A percentile compares a stretch with the other conserved stretches of the same genome.
These are phyloP conservation scores for Colletotrichum lindemuthianum DNA, from an alignment of 2,329 filamentous ascomycete genomes.

Conservation along the genomic window DNA sequence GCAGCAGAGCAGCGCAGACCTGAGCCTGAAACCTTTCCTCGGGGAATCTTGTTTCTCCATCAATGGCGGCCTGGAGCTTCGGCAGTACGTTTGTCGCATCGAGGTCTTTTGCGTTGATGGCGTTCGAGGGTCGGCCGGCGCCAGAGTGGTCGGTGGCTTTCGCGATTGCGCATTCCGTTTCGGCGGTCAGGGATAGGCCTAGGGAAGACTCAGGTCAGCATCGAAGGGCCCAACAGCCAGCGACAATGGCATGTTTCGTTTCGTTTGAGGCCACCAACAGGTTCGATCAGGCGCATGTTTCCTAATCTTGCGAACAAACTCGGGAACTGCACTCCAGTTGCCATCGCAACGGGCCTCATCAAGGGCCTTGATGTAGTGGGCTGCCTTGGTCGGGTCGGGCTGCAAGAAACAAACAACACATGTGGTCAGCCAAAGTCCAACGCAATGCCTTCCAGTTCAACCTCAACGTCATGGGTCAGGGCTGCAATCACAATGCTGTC, in stretches of 20 bases:
- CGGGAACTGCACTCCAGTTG: conserved; percentile 86
- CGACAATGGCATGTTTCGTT: background rate
- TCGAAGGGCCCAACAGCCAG: conserved; percentile 18
- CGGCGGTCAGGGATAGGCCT: conserved; percentile 78
- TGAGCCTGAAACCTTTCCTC: conserved; percentile 80
- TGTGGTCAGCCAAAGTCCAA: conserved; percentile 20
- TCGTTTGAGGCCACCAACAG: conserved; percentile 67
- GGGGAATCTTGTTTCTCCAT: conserved; percentile 61
- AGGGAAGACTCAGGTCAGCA: conserved; percentile 36
- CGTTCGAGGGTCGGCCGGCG: conserved; percentile 52
- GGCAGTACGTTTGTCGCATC: conserved; percentile 58
- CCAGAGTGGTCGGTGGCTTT: conserved; percentile 59
- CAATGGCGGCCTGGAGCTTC: conserved; percentile 65
- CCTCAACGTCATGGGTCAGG: conserved; percentile 35
- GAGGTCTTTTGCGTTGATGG: conserved; percentile 54
- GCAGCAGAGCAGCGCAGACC: conserved; percentile 85
- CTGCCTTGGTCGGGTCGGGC: conserved; percentile 71
- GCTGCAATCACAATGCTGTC: background rate
- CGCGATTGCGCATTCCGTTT: conserved; percentile 73
- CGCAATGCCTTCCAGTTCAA: background rate
- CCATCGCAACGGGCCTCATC: conserved; percentile 89
- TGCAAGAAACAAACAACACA: conserved; percentile 25
- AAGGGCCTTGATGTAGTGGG: conserved; percentile 82
- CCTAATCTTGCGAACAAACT: conserved; percentile 90
- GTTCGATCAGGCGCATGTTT: conserved; percentile 89